These are phyloP conservation scores for Pyrenophora tritici-repentis DNA, from an alignment of 2,329 filamentous ascomycete genomes.

Conservation along the genomic window DNA sequence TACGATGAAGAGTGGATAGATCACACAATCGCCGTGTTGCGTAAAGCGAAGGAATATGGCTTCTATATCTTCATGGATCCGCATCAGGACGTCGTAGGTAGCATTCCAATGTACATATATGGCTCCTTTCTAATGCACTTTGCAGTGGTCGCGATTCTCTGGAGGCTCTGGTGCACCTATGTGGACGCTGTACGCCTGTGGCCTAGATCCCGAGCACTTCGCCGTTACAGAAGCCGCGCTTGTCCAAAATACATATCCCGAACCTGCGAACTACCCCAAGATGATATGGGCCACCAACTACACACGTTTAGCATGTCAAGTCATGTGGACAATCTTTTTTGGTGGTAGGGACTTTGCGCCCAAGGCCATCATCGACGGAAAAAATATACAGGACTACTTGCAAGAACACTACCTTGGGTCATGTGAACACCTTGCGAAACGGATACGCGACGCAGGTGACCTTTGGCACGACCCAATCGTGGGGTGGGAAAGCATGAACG, in stretches of 20 bases:
- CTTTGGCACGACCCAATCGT: conserved; percentile 85
- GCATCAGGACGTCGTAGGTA: conserved; percentile 89
- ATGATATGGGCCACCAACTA: conserved; percentile 99
- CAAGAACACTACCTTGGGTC: conserved; percentile 84
- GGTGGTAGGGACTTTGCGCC: conserved; percentile 89
- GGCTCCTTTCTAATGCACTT: conserved; percentile 26
- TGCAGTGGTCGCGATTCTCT: conserved; percentile 87
- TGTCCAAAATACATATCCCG: conserved; percentile 90
- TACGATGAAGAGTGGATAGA: conserved; percentile 95
- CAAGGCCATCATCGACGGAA: conserved; percentile 90
- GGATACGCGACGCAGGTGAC: conserved; percentile 88
- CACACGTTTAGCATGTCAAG: conserved; percentile 80
- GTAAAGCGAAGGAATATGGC: conserved; percentile 83
- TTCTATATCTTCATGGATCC: conserved; percentile 99
- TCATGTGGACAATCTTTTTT: conserved; percentile 94
- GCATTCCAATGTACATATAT: conserved; percentile 2
- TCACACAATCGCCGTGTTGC: conserved; percentile 83
- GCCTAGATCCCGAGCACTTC: conserved; percentile 85
- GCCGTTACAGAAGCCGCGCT: conserved; percentile 86
- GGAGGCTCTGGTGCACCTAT: conserved; percentile 94
- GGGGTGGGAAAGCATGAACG: conserved; percentile 96
- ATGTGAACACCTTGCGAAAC: conserved; percentile 76
- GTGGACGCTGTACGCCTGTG: conserved; percentile 96
- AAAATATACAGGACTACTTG: conserved; percentile 96
- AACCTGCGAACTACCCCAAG: conserved; percentile 86